These are phyloP conservation scores for Mycena sp. DNA, from an alignment of 1,284 basidiomycete genomes.

Conservation along the genomic window DNA sequence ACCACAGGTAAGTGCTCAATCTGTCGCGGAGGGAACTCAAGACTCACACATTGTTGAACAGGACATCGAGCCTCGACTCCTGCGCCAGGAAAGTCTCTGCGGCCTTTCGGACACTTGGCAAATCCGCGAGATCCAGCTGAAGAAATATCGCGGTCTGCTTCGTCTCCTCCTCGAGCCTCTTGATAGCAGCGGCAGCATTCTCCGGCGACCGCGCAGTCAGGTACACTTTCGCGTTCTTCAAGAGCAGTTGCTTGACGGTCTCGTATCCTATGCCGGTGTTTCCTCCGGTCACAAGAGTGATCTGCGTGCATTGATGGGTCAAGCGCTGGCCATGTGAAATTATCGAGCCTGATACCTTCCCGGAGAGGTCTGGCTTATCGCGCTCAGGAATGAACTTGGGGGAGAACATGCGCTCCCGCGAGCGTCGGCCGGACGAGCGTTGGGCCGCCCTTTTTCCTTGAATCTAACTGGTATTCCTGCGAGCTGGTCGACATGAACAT, in stretches of 20 bases:
- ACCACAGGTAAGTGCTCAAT: constrained; percentile 19
- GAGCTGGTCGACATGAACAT: too few species aligned
- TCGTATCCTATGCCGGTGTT: background rate
- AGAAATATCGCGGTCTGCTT: constrained; percentile 58
- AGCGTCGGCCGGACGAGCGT: too few species aligned
- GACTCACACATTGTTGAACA: constrained; percentile 54
- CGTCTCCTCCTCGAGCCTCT: constrained; percentile 51
- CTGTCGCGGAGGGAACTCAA: constrained; percentile 13
- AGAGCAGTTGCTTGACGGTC: constrained; percentile 48
- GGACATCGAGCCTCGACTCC: constrained; percentile 48
- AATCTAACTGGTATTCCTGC: too few species aligned
- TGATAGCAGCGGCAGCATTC: constrained; percentile 57
- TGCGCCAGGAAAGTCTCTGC: constrained; percentile 49
- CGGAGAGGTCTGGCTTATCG: too few species aligned
- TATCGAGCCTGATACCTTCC: too few species aligned
- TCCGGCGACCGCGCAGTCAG: constrained; percentile 56
- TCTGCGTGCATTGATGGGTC: too few species aligned
- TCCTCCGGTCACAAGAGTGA: background rate
- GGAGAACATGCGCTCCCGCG: too few species aligned
- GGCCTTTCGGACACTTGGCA: constrained; percentile 53
- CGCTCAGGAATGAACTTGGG: too few species aligned
- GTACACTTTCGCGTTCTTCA: constrained; percentile 64
- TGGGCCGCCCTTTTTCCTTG: too few species aligned
- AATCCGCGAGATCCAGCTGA: constrained; percentile 61
- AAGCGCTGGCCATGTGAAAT: too few species aligned